These are phyloP conservation scores for Cladosporium velox DNA, from an alignment of 2,329 filamentous ascomycete species.

Conservation along the genomic window DNA sequence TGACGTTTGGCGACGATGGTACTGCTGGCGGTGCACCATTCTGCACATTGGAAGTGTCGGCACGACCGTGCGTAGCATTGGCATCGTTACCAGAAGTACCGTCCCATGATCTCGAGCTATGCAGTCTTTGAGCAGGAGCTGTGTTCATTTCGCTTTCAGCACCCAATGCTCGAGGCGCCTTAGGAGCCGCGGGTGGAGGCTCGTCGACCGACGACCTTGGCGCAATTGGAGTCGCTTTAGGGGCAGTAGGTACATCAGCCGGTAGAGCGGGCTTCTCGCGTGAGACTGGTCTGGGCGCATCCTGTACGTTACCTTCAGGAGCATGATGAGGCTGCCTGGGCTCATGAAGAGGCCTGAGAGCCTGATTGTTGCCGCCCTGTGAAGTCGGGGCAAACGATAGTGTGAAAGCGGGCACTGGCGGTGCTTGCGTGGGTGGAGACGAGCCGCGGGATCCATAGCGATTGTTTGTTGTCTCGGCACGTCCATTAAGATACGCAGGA, in stretches of 20 bases:
- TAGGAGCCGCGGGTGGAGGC: slow-evolving; percentile 35
- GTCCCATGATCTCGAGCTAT: slow-evolving; percentile 36
- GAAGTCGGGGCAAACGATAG: slow-evolving; percentile 36
- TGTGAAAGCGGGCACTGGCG: slow-evolving; percentile 57
- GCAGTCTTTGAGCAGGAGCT: slow-evolving; percentile 31
- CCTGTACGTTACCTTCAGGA: slow-evolving; percentile 13
- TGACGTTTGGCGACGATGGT: slow-evolving; percentile 27
- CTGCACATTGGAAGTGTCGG: slow-evolving; percentile 13
- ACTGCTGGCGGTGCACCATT: slow-evolving; percentile 20
- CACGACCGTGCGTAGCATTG: slow-evolving; percentile 32
- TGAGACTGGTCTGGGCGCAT: slow-evolving; percentile 11
- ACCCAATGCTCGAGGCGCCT: slow-evolving; percentile 35
- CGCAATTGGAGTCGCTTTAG: slow-evolving; percentile 45
- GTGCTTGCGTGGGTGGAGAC: slow-evolving; percentile 56
- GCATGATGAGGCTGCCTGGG: slow-evolving; percentile 15
- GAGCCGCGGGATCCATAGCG: slow-evolving; percentile 49
- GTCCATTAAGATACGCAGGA: slow-evolving; percentile 47
- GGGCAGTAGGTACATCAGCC: slow-evolving; percentile 35
- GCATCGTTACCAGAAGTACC: slow-evolving; percentile 29
- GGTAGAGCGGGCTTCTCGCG: slow-evolving; percentile 13
- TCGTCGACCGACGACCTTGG: slow-evolving; percentile 34
- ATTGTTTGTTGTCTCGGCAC: slow-evolving; percentile 49
- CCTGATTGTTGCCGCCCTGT: slow-evolving; percentile 28
- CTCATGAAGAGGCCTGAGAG: slow-evolving; percentile 32
- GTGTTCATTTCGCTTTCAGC: slow-evolving; percentile 29